Evolutionary conservation across 2,329 filamentous ascomycete genomes (phyloP).

Genomic region (Shiraia bambusicola): DNA sequence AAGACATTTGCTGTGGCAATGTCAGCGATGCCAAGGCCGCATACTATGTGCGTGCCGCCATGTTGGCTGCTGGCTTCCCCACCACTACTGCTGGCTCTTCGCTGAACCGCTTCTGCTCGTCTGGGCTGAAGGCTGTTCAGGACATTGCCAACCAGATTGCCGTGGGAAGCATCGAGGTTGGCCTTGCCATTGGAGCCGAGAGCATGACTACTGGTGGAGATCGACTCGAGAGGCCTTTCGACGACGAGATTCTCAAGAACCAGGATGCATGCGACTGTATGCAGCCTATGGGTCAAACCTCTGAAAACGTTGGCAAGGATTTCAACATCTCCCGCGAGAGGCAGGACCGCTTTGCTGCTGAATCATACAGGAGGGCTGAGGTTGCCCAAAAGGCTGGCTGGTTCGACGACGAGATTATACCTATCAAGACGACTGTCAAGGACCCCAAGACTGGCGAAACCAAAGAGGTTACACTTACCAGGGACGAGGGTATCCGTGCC

Average conservation of each 20-base stretch:
- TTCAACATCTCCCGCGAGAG: constrained; percentile 78
- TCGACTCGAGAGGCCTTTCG: constrained; percentile 70
- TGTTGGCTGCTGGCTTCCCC: constrained; percentile 89
- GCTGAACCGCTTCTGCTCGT: constrained; percentile 96
- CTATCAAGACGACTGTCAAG: constrained; percentile 79
- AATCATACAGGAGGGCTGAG: constrained; percentile 87
- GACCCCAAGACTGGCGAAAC: constrained; percentile 77
- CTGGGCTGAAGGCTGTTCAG: constrained; percentile 90
- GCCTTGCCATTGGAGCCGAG: constrained; percentile 86
- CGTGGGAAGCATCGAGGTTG: constrained; percentile 78
- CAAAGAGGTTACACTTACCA: constrained; percentile 75
- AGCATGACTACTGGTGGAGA: constrained; percentile 78
- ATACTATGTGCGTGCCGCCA: constrained; percentile 86
- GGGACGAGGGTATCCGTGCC: constrained; percentile 86
- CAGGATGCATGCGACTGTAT: constrained; percentile 83
- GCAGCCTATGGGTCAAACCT: constrained; percentile 97
- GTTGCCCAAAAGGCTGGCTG: constrained; percentile 84
- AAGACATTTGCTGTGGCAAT: constrained; percentile 92
- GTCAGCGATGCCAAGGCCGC: constrained; percentile 83
- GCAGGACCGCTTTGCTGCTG: constrained; percentile 84
- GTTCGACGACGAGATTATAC: constrained; percentile 92
- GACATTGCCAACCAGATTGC: constrained; percentile 89
- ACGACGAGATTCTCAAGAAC: constrained; percentile 70
- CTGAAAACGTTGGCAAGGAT: constrained; percentile 90
- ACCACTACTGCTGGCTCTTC: constrained; percentile 81